These are phyloP conservation scores for Chlamydomonas sphaeroides DNA, from an alignment of 139 green algal species.

Conservation along the genomic window DNA sequence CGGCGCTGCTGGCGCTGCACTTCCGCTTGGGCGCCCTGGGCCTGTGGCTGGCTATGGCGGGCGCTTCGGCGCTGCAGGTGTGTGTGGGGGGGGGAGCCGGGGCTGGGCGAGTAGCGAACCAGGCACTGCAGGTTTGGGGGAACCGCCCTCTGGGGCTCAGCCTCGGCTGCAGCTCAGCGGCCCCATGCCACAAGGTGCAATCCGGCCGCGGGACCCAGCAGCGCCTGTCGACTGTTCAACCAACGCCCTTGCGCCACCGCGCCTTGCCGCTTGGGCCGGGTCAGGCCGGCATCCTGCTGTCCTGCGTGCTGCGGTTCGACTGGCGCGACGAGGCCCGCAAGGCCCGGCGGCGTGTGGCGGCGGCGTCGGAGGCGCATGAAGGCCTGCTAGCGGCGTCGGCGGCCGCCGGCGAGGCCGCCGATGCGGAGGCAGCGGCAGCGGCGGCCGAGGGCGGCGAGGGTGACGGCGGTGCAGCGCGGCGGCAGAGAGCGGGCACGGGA, in stretches of 20 bases:
- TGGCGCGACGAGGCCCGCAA: constrained; percentile 8
- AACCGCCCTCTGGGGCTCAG: not conserved
- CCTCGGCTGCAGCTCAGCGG: not conserved
- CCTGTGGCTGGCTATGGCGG: constrained; percentile 34
- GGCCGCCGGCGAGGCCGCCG: not conserved
- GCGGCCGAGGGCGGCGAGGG: not conserved
- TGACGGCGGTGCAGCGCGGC: not conserved
- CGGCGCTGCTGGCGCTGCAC: constrained; percentile 7
- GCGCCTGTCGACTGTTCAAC: too few species aligned
- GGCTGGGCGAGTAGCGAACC: not conserved
- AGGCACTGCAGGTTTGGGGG: not conserved
- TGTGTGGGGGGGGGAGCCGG: not conserved
- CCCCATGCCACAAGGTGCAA: not conserved
- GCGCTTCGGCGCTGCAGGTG: constrained; percentile 30
- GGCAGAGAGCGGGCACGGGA: not conserved
- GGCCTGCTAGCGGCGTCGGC: not conserved
- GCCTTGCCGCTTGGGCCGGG: too few species aligned
- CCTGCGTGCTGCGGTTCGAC: constrained; percentile 21
- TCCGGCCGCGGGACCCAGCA: not conserved
- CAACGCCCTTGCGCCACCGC: not conserved
- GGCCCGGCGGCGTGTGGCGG: constrained; percentile 24
- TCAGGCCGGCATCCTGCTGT: constrained; percentile 13
- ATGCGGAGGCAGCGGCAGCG: not conserved
- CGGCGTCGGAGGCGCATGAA: not conserved
- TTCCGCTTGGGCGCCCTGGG: constrained; percentile 7